A percentile compares a stretch with the other conserved stretches of the same genome.
Evolutionary conservation across 2,329 filamentous ascomycete genomes (phyloP).

Genomic region (Chaetothyriales sp.): DNA sequence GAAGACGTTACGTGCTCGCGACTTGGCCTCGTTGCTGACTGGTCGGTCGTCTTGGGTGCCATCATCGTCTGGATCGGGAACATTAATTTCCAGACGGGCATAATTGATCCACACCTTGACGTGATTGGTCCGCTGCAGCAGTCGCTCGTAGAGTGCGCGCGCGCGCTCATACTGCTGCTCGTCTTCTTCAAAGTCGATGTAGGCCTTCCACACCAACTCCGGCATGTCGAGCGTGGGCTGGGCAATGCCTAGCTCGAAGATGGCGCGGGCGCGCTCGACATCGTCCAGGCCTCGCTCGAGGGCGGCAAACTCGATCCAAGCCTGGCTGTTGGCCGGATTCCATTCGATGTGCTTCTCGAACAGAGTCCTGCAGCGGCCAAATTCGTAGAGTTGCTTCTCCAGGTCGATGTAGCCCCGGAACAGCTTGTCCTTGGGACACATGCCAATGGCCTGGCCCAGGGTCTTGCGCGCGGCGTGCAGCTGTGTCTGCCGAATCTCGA

Average conservation of each 20-base stretch:
- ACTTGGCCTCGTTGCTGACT: conserved; percentile 72
- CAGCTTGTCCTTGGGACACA: conserved; percentile 90
- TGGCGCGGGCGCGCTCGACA: conserved; percentile 70
- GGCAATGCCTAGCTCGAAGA: conserved; percentile 78
- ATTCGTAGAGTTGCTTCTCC: conserved; percentile 88
- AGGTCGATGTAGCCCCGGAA: conserved; percentile 90
- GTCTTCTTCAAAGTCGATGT: conserved; percentile 97
- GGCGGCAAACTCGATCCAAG: conserved; percentile 94
- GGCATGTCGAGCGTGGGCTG: conserved; percentile 89
- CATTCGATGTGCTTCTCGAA: conserved; percentile 91
- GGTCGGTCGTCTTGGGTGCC: conserved; percentile 44
- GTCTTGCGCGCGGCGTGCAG: conserved; percentile 72
- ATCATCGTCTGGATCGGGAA: conserved; percentile 59
- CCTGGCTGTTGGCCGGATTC: conserved; percentile 79
- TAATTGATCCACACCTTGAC: conserved; percentile 99
- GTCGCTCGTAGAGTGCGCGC: conserved; percentile 70
- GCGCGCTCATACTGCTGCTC: conserved; percentile 81
- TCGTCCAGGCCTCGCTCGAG: conserved; percentile 86
- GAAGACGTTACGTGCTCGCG: conserved; percentile 69
- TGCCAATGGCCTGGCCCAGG: conserved; percentile 76
- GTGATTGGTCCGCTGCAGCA: conserved; percentile 90
- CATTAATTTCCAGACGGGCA: conserved; percentile 94
- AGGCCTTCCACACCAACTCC: conserved; percentile 92
- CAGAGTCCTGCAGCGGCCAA: conserved; percentile 74
- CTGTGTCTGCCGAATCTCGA: conserved; percentile 78